Evolutionary conservation across 148 eudicot genomes (phyloP), one percentile per base, ranked within the genome.

Genomic region (Amaranthus hypochondriacus): DNA sequence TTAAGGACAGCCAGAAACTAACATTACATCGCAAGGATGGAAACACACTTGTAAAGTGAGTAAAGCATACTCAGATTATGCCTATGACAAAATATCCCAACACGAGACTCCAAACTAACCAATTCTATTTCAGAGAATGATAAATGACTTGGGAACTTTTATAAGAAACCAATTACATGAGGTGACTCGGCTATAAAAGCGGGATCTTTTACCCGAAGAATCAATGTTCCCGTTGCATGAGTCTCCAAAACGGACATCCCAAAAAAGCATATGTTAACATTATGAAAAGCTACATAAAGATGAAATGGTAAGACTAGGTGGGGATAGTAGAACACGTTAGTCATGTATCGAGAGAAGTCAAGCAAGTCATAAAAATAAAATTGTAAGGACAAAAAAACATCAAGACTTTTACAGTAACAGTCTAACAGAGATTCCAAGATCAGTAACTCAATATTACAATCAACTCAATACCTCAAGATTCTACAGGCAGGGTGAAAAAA

Each of bases 1-100:
- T 92, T 75, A 95, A 92, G 93, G 97, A 78, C 70, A 44, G 81
- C 81, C 51, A 74, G 62, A 50, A 71, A 62, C 58, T 57, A 47
- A 71, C 48, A 54, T 13, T 21, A 50, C 48, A 59, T 2, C 69
- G 5, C 0, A 43, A 14, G 28, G 50, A 73, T 4, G 2, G 28
- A 60, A 60, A 60, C 43, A 6, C 5, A 60, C 10, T 12, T 6
- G 44, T 39, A 13, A 57, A 48, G 42, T 12, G 14, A 44, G 48
- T 75, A 75, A 65, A 60, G 48, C 55, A 56, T 18, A 56, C 18
- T 54, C 54, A 21, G 48, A n/a, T 7, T 9, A 67, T 18, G 70
- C 44, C 49, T 18, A 7, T 49, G 70, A 18, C 70, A 66, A 8
- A 48, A 6, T 5, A 46, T 12, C 48, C 50, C 13, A 4, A 5